Base-by-base conservation (phyloP, 352 stramenopile genomes). In the Globisporangium cystogenes region DNA sequence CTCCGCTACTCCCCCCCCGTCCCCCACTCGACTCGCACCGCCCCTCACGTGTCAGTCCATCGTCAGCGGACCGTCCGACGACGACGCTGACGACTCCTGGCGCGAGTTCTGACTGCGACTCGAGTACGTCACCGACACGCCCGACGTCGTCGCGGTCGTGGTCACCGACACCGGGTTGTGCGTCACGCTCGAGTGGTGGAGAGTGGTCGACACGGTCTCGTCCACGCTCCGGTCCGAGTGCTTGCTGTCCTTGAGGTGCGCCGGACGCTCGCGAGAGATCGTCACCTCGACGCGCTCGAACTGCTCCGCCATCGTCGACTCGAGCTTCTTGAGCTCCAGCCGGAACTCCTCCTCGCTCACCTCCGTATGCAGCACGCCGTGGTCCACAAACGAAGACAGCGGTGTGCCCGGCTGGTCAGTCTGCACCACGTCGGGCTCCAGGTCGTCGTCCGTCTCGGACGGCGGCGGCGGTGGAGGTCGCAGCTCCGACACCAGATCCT, bases 311-410 rank as follows among this genome's bases (percentile, higher is more conserved):
- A 93, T 78, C 1, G 77, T 65, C 1, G 76, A 72, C 51, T 89
- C 79, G 11, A 93, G 55, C 55, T 85, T 80, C 57, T 82, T 72
- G 45, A 86, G 67, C 37, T 83, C 73, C 50, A 87, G 73, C 2
- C 79, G 79, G 64, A 90, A 55, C 60, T 87, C 21, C 56, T 70
- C 51, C 70, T 64, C 29, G 64, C 65, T 56, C 57, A 75, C 20
- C 45, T 65, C 45, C 20, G 58, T 20, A 43, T 89, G 77, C 37
- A 90, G 56, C 21, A 72, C 62, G 23, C 84, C 85, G 33, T 86
- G 87, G 33, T 91, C 76, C 35, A 95, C 76, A 54, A 91, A 95
- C 1, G 85, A 95, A 11, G 80, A 86, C 18, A 95, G 57, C 26
- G 85, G 85, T 6, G 85, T 95, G 20, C 85, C 85, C 23, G 57